Conservation (phyloP, 2,329 filamentous ascomycete species). For the Coniochaeta sp. region DNA sequence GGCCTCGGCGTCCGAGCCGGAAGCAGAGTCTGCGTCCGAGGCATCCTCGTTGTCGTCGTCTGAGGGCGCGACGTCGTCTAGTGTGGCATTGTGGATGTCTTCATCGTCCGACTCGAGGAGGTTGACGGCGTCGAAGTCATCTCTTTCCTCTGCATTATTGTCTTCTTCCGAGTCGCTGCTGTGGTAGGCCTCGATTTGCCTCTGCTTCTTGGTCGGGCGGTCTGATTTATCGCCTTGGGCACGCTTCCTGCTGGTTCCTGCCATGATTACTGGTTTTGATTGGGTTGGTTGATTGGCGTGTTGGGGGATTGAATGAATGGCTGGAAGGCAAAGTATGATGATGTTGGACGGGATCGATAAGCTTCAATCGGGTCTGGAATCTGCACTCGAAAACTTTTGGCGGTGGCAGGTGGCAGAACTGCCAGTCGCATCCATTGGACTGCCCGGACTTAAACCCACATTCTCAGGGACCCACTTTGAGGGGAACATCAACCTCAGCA, state of each 20-base stretch:
- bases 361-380: too few relatives aligned
- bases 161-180: slow-evolving; percentile 33
- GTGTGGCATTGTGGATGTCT: slow-evolving; percentile 44
- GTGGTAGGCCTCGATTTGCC: slow-evolving; percentile 39
- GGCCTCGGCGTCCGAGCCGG: slow-evolving; percentile 26
- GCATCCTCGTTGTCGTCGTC: too few relatives aligned
- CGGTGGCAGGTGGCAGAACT: neutral
- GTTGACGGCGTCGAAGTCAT: slow-evolving; percentile 43
- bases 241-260: slow-evolving; percentile 21
- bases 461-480: neutral
- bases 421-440: too few relatives aligned
- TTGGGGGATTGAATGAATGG: too few relatives aligned
- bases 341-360: neutral
- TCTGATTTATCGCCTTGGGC: slow-evolving; percentile 23
- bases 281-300: neutral
- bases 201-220: slow-evolving; percentile 43
- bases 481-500: too few relatives aligned
- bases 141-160: slow-evolving; percentile 24
- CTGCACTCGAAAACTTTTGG: slow-evolving; percentile 5
- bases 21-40: slow-evolving; percentile 15
- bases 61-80: slow-evolving; percentile 38
- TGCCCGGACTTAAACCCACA: neutral
- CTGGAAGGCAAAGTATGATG: neutral
- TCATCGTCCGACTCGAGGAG: slow-evolving; percentile 51
- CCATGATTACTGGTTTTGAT: neutral